A percentile compares a stretch with the other conserved stretches of the same genome.
Conservation (phyloP, 2,329 filamentous ascomycete species). For the Aspergillus aculeatus region DNA sequence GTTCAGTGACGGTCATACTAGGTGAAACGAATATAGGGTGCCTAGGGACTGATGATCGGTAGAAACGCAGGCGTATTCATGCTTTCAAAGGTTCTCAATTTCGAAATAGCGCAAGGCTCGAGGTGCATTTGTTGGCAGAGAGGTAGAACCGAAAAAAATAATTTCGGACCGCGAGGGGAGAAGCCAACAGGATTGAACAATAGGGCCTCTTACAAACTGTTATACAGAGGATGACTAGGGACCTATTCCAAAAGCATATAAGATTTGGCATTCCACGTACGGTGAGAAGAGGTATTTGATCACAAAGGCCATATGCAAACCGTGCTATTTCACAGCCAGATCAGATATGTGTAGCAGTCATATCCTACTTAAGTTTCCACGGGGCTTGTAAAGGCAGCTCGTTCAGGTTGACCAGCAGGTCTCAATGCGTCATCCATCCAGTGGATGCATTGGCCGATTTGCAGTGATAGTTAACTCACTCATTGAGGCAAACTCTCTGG, state of each 20-base stretch:
- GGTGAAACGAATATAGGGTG: not conserved
- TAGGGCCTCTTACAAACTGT: conserved; percentile 43
- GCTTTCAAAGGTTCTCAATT: too few relatives aligned
- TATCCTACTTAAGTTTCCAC: not conserved
- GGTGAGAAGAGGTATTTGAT: conserved; percentile 1
- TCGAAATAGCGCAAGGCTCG: too few relatives aligned
- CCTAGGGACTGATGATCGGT: not conserved
- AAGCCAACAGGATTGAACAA: not conserved
- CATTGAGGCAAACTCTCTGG: too few relatives aligned
- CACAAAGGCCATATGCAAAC: conserved; percentile 6
- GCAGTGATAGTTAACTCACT: too few relatives aligned
- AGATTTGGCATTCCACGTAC: conserved; percentile 26
- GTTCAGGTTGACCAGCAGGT: not conserved
- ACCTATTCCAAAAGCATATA: conserved; percentile 39
- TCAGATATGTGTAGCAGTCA: not conserved
- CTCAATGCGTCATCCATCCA: not conserved
- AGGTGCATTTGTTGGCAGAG: conserved; percentile 7
- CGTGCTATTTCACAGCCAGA: not conserved
- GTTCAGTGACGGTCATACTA: conserved; percentile 21
- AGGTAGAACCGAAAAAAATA: conserved; percentile 7
- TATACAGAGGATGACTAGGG: conserved; percentile 45
- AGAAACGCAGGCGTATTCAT: not conserved
- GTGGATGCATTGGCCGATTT: not conserved
- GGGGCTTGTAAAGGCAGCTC: not conserved
- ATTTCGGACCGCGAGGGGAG: not conserved